Evolutionary conservation across 148 eudicot genomes (phyloP), one percentile per base, ranked within the genome.

Genomic region (Chenopodium formosanum): DNA sequence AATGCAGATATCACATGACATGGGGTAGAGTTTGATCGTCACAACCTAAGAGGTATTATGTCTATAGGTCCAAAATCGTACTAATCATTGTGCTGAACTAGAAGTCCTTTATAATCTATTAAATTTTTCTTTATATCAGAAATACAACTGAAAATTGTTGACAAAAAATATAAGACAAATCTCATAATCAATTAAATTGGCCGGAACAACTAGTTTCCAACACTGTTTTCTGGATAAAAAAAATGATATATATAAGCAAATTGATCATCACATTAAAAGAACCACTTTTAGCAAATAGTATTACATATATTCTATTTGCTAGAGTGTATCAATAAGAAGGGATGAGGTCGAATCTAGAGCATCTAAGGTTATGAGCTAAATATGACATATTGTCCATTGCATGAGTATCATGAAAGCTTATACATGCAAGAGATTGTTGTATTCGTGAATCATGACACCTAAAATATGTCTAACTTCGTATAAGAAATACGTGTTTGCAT

Each of bases 401-500:
- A 52, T 19, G 34, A 16, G 68, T 9, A 58, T 60, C 78, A 60
- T 50, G 20, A 32, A 58, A 75, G 66, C 65, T 27, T 72, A 64
- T 65, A 25, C 31, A 25, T 66, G n/a, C 9, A 78, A 48, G 9
- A 14, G 29, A 25, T 7, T 31, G 22, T 29, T 29, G 4, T 34
- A 23, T 2, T 20, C 2, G 4, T 44, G 79, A 64, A 53, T 76
- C 79, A 76, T 44, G 79, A 63, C 70, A 63, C 31, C 53, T 72
- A 22, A 4, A 44, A 44, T n/a, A 25, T 37, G 79, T 12, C 47
- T 6, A 19, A 31, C 60, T 13, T 1, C 58, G 27, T 22, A 62
- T 25, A 27, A 44, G 73, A 47, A 53, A 31, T 31, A 7, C 34
- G 58, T 69, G 60, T 52, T n/a, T 12, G 58, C 4, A 20, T 70